Base-by-base conservation (phyloP, 805 yeast genomes). In the Millerozyma miso region DNA sequence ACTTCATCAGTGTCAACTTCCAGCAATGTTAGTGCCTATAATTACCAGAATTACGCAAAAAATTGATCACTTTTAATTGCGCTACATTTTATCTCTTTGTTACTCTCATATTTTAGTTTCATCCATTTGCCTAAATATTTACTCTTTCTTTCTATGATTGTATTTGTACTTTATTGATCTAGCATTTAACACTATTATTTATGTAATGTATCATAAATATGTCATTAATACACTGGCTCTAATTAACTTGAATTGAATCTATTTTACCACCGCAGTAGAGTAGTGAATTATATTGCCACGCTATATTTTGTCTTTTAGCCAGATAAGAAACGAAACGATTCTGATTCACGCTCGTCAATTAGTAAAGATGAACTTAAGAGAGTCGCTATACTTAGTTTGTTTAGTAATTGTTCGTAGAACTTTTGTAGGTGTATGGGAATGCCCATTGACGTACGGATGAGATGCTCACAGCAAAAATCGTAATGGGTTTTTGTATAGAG, bases 1-100 rank as follows among this genome's bases (percentile, higher is more conserved):
- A 6, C 43, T 45, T 37, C 50, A 33, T 48, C 51, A 34, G 39
- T 46, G 39, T 40, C 36, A 42, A 43, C 37, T 33, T 29, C 43
- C 19, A 50, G 52, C 32, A 61, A 62, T 14, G 62, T 60, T 19
- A 68, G 68, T 10, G 63, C 63, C 46, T 65, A 65, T 47, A 70
- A 69, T 6, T 65, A 65, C 48, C 64, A 56, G 59, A 62, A 55
- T 45, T 64, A 37, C 26, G 19, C 39, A 29, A 37, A 37, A 37
- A 19, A 37, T 8, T 15, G 17, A 38, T 16, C 15, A 29, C 29
- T 35, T 23, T 33, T 29, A 19, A n/a, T 35, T 26, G 14, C 14
- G 13, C 18, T 10, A 31, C 19, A 31, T 23, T 23, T 10, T 19
- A 20, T 39, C 32, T 12, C 31, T 34, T 37, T 18, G 16, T 39